Base-by-base conservation (phyloP, 1,284 basidiomycete species). In the Cryptococcus hybrid region DNA sequence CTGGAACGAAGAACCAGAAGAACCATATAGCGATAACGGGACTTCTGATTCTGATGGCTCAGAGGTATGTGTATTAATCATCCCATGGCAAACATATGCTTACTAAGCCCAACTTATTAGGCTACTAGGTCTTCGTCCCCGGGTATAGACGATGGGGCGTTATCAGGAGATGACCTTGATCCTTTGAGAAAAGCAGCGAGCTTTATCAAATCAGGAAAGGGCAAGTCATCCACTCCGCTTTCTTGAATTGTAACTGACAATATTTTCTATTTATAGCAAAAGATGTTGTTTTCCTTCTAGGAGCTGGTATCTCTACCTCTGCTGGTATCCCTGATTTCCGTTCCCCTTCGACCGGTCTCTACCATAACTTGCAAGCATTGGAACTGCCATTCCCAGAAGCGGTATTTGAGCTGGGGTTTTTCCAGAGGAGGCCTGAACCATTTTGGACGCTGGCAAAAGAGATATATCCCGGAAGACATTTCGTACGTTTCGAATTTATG, bases 391-490 rank as follows among this genome's bases (percentile, higher is more conserved):
- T 81, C 52, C 81, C 82, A 0, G 82, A 84, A 68, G 82, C 82
- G 0, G 81, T 84, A 15, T 84, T 84, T 59, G 81, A 82, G 53
- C 71, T 84, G 37, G 69, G 69, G 35, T 80, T 70, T 59, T 82
- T 77, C 68, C 68, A 63, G 56, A 57, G 50, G 50, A 76, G 61
- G 59, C 80, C 64, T 1, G 65, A 73, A 68, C 75, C 73, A 85
- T 90, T 93, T 73, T 92, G 92, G 74, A 87, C 86, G 0, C 84
- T 94, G 43, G 91, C 91, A 0, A 87, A 89, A 60, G 95, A 97
- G 67, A 84, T 99, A 2, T 94, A 92, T 69, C 94, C 78, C 3
- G 75, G 75, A 3, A 76, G 74, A 61, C 70, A 73, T 62, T 63
- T 63, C 48, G 74, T 76, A 52, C 51, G 70, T 24, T 24, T 24